Percentiles rank a stretch among this genome's conserved stretches.
Conservation (phyloP, 2,329 filamentous ascomycete species). For the Coniochaeta sp. region DNA sequence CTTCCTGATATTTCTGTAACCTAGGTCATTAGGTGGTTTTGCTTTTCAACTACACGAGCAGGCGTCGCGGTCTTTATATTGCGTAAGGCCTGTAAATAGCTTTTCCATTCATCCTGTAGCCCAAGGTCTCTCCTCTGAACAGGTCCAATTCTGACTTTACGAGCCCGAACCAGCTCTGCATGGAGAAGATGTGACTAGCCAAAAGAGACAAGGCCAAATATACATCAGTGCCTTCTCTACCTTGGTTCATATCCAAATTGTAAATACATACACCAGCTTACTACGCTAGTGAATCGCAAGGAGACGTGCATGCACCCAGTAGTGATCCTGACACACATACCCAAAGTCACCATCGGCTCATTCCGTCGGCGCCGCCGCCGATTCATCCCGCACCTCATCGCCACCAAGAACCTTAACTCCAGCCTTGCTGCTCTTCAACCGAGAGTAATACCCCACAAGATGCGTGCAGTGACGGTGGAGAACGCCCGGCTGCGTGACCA, state of each 20-base stretch:
- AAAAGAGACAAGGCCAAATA: no score
- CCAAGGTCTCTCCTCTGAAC: no score
- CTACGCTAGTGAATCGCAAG: no score
- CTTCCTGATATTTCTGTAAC: background rate
- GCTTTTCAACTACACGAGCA: background rate
- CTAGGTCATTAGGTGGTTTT: background rate
- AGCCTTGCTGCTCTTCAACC: conserved; percentile 14
- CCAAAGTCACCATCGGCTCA: background rate
- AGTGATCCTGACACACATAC: background rate
- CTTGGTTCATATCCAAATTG: background rate
- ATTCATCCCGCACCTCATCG: background rate
- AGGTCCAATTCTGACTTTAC: no score
- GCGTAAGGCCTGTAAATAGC: background rate
- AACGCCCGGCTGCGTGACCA: conserved; percentile 29
- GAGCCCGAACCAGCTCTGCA: no score
- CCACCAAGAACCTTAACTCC: conserved; percentile 6
- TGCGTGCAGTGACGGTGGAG: conserved; percentile 20
- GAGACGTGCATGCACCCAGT: no score
- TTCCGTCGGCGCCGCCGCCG: background rate
- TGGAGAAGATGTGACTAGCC: no score
- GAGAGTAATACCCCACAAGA: conserved; percentile 30
- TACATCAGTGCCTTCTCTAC: no score
- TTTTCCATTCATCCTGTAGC: background rate
- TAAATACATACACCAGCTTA: background rate
- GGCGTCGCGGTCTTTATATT: background rate